Conservation (phyloP, 2,329 filamentous ascomycete genomes). For the Monosporascus sp. region DNA sequence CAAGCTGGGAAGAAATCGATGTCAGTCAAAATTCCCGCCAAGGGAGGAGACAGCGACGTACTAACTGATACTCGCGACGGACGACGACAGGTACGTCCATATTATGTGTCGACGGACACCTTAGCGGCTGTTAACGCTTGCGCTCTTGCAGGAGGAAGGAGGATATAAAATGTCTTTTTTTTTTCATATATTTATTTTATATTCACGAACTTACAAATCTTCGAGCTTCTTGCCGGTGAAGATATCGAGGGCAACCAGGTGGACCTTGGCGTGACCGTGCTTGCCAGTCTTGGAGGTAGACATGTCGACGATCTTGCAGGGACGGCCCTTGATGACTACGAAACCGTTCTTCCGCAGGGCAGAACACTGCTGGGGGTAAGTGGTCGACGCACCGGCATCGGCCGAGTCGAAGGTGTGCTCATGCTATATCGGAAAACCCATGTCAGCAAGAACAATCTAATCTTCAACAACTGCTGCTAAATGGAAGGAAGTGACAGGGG, state of each 20-base stretch:
- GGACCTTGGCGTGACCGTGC: slow-evolving; percentile 99
- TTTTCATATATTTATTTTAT: too few species aligned
- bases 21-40: background rate
- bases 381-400: slow-evolving; percentile 92
- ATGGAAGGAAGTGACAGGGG: too few species aligned
- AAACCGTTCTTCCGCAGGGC: slow-evolving; percentile 98
- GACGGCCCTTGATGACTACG: slow-evolving; percentile 97
- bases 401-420: slow-evolving; percentile 78
- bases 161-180: too few species aligned
- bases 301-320: slow-evolving; percentile 99
- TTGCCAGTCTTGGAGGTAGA: slow-evolving; percentile 99
- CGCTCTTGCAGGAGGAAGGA: too few species aligned
- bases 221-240: slow-evolving; percentile 99
- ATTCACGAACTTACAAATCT: too few species aligned
- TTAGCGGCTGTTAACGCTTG: too few species aligned
- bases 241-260: slow-evolving; percentile 96
- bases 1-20: slow-evolving; percentile 53
- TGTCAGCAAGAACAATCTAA: slow-evolving; percentile 11
- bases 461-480: background rate
- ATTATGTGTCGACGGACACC: slow-evolving; percentile 96
- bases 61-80: slow-evolving; percentile 89
- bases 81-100: slow-evolving; percentile 95
- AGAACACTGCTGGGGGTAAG: slow-evolving; percentile 98
- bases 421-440: slow-evolving; percentile 41
- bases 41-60: slow-evolving; percentile 46